phyloP scores from a whole-genome alignment of 192 early-diverging fungal species.

The Haplosporangium gracile region DNA sequence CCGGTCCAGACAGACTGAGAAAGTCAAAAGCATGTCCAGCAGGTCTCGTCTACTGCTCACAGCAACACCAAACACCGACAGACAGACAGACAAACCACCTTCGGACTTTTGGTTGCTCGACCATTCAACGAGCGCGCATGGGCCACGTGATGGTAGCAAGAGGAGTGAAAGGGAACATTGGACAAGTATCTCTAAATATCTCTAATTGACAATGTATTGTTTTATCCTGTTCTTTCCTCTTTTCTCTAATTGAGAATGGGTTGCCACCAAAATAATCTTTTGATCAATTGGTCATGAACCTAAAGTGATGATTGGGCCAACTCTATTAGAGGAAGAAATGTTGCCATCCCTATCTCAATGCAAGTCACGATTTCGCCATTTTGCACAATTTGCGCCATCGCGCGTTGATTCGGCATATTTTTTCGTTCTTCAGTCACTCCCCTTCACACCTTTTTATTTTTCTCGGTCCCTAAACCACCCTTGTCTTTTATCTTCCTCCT shows the following conservation, averaged over 20 bases:
- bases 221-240: neutral
- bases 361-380: slow-evolving; percentile 6
- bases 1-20: neutral
- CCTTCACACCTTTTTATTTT: neutral
- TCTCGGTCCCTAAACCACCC: neutral
- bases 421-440: neutral
- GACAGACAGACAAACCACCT: neutral
- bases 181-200: neutral
- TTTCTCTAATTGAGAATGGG: neutral
- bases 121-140: neutral
- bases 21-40: slow-evolving; percentile 1
- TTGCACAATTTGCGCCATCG: neutral
- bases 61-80: neutral
- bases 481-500: neutral
- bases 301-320: neutral
- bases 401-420: neutral
- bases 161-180: neutral
- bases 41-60: neutral
- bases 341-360: neutral
- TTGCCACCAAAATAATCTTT: neutral
- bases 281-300: neutral
- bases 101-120: neutral
- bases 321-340: neutral
- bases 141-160: slow-evolving; percentile 18
- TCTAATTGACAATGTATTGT: neutral